Conservation (phyloP, 2,329 filamentous ascomycete genomes). For the Leptographium wingfieldii region DNA sequence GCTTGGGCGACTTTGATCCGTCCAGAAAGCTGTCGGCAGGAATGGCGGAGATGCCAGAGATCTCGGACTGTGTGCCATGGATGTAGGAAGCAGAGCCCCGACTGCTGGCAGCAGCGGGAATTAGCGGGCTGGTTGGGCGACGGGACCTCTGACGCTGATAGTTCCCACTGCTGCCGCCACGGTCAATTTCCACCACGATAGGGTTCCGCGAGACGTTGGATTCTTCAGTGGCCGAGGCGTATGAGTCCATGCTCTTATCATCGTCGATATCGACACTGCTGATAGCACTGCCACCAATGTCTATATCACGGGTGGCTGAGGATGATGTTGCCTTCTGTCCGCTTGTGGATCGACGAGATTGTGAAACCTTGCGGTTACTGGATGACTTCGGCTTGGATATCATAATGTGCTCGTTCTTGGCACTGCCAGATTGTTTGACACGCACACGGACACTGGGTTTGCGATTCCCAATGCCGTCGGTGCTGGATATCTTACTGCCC, state of each 20-base stretch:
- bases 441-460: slow-evolving; percentile 70
- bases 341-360: slow-evolving; percentile 27
- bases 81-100: slow-evolving; percentile 48
- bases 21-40: slow-evolving; percentile 50
- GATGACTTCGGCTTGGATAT: slow-evolving; percentile 70
- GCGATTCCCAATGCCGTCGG: slow-evolving; percentile 45
- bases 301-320: slow-evolving; percentile 14
- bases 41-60: slow-evolving; percentile 78
- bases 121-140: slow-evolving; percentile 52
- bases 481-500: slow-evolving; percentile 49
- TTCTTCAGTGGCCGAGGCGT: slow-evolving; percentile 66
- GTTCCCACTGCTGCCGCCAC: slow-evolving; percentile 22
- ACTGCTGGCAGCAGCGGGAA: slow-evolving; percentile 41
- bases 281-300: slow-evolving; percentile 17
- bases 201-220: slow-evolving; percentile 66
- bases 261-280: slow-evolving; percentile 37
- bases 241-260: slow-evolving; percentile 56
- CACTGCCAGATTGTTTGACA: slow-evolving; percentile 65
- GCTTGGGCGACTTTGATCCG: slow-evolving; percentile 34
- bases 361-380: slow-evolving; percentile 46
- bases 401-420: slow-evolving; percentile 64
- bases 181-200: slow-evolving; percentile 80
- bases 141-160: slow-evolving; percentile 37
- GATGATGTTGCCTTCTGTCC: slow-evolving; percentile 33
- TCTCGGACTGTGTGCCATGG: slow-evolving; percentile 62